A percentile compares a stretch with the other conserved stretches of the same genome.
Conservation (phyloP, 345 rosid genomes). For the Salix koriyanagi region DNA sequence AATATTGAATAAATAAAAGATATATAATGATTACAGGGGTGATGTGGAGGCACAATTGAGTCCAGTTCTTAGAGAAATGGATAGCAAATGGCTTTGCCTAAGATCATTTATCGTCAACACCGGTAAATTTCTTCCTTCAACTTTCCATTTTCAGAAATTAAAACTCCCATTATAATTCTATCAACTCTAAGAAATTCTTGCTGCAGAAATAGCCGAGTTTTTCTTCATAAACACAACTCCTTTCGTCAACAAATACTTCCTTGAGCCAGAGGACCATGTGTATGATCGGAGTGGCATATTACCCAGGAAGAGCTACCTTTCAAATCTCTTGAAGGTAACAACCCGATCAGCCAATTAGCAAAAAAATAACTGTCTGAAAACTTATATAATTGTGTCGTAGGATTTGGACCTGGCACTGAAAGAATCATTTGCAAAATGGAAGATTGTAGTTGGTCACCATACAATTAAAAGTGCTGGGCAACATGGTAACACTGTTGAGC, state of each 20-base stretch:
- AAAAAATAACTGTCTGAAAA: too few relatives aligned
- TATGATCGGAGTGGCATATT: conserved; percentile 61
- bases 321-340: conserved; percentile 38
- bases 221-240: conserved; percentile 71
- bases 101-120: conserved; percentile 43
- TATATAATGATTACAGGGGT: conserved; percentile 60
- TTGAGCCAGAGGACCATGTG: conserved; percentile 29
- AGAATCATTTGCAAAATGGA: conserved; percentile 59
- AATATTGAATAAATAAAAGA: neutral
- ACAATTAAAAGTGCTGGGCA: conserved; percentile 64
- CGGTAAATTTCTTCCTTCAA: conserved; percentile 13
- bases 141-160: neutral
- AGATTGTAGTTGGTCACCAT: conserved; percentile 77
- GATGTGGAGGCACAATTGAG: conserved; percentile 55
- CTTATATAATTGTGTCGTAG: conserved; percentile 2
- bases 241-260: conserved; percentile 51
- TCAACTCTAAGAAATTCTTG: too few relatives aligned
- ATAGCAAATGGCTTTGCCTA: conserved; percentile 50
- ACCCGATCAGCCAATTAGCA: too few relatives aligned
- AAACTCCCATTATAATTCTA: neutral
- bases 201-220: conserved; percentile 45
- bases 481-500: conserved; percentile 61
- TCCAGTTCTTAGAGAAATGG: conserved; percentile 32
- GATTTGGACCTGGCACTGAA: conserved; percentile 41
- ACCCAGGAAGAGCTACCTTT: conserved; percentile 47